Evolutionary conservation across 306 rosid species (phyloP).

Genomic region (Quercus glauca): DNA sequence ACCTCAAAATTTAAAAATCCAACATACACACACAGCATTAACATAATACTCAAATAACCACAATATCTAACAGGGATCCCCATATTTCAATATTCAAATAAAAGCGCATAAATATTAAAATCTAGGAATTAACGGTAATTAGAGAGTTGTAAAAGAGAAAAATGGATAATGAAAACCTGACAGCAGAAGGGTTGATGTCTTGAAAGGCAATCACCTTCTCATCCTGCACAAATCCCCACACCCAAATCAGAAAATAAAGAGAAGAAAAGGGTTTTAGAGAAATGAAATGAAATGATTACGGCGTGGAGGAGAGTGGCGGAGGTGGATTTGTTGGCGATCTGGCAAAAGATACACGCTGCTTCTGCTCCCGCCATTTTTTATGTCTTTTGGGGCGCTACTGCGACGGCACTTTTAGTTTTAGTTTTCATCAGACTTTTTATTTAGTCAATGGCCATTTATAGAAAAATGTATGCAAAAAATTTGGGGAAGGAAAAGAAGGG

Average conservation of each 20-base stretch:
- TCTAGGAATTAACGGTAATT: too few species aligned
- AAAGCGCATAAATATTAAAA: background rate
- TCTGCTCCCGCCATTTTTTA: conserved; percentile 45
- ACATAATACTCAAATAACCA: too few species aligned
- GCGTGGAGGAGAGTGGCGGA: conserved; percentile 42
- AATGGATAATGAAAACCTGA: conserved; percentile 33
- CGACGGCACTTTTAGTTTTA: too few species aligned
- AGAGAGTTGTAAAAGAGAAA: background rate
- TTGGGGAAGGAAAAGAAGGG: too few species aligned
- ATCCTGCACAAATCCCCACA: conserved; percentile 41
- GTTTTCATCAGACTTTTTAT: too few species aligned
- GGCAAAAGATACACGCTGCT: conserved; percentile 50
- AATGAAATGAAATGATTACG: conserved; percentile 25
- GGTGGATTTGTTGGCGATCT: conserved; percentile 36
- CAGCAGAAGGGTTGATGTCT: conserved; percentile 62
- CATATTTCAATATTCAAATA: background rate
- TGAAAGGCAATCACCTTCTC: conserved; percentile 56
- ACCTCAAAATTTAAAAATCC: too few species aligned
- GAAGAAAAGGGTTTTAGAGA: background rate
- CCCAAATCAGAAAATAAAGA: conserved; percentile 15
- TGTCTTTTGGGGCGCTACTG: background rate
- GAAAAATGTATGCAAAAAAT: too few species aligned
- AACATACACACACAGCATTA: too few species aligned
- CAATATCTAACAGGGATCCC: too few species aligned
- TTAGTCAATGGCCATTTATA: too few species aligned